Base-by-base conservation (phyloP, 116 monocot species). In the Trichopus zeylanicus region DNA sequence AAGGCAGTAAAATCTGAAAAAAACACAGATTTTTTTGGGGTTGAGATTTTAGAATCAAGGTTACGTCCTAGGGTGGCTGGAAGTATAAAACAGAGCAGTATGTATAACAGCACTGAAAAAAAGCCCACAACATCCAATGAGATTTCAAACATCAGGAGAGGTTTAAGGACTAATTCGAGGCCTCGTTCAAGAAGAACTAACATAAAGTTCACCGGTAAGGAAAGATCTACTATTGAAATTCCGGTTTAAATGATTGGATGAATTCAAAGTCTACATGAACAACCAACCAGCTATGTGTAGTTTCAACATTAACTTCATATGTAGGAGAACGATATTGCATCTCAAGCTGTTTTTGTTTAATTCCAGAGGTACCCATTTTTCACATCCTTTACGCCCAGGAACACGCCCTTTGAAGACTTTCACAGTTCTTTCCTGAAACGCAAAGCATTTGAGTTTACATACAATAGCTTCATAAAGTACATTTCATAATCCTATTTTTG, bases 1-100 rank as follows among this genome's bases (percentile, higher is more conserved):
- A 72, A 48, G 31, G 6, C 58, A 61, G 9, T 30, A 15, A 23
- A 29, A 73, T 51, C 47, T 54, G 65, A 58, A 27, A 21, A 30
- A 7, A 68, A 26, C 20, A 16, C 23, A 3, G 34, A 26, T 25
- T 46, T 23, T 13, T 31, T 60, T 1, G 19, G 4, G 12, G 11
- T 21, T 18, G 9, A 24, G 16, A 13, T 63, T 31, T 29, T 47
- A 48, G 61, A 57, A 67, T 37, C 39, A 21, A 64, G 28, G 22
- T 29, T 26, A 12, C 42, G 30, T 26, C 21, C 38, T 51, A 19
- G 48, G 20, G 16, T 53, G 29, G 27, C 68, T 26, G 16, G 37
- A 20, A 56, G 46, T 26, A 69, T 63, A n/a, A 57, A 57, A 64
- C 29, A 8, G 51, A 18, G 30, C 31, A 37, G 31, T 2, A 13